Base-by-base conservation (phyloP, 331 rosid genomes). In the Quercus phellos region DNA sequence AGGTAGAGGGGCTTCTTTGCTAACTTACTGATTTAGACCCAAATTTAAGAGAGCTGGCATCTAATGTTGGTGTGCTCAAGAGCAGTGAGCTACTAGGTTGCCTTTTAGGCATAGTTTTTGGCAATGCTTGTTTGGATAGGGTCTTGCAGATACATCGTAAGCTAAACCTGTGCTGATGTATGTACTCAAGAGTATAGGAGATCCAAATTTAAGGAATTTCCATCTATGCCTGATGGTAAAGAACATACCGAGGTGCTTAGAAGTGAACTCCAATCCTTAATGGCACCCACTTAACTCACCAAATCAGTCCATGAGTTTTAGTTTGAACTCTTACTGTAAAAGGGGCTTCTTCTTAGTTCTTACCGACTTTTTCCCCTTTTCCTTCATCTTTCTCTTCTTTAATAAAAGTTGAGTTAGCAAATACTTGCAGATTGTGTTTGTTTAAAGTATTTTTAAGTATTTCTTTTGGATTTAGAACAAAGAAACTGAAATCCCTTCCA, bases 31-130 rank as follows among this genome's bases (percentile, higher is more conserved):
- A 64, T 30, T 30, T 21, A 30, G 43, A 16, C 12, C 5, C 7
- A 16, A 38, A 60, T 24, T 60, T 16, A 60, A 60, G 13, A 32
- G 34, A 26, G 29, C 29, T 6, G 4, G 17, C 68, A 24, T 26
- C 68, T 26, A 4, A 38, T 38, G 43, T 38, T 38, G 43, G 32
- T 56, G 50, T 29, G 82, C 29, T 70, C 70, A 72, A 59, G 60
- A 19, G 70, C 66, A 67, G 80, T 70, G 14, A 35, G 71, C 67
- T 76, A 46, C 60, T 60, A n/a, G 77, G 54, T 79, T 38, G 78
- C 67, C 75, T 76, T 74, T 51, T 70, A 70, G 53, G 42, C 43
- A 73, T 67, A 22, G 14, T 17, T 60, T 27, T 38, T 38, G 43
- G 43, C 43, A 38, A 38, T 38, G 43, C 43, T 38, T 2, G 11